These are phyloP conservation scores for Cladosporium cucumerinum DNA, from an alignment of 2,329 filamentous ascomycete species.

Conservation along the genomic window DNA sequence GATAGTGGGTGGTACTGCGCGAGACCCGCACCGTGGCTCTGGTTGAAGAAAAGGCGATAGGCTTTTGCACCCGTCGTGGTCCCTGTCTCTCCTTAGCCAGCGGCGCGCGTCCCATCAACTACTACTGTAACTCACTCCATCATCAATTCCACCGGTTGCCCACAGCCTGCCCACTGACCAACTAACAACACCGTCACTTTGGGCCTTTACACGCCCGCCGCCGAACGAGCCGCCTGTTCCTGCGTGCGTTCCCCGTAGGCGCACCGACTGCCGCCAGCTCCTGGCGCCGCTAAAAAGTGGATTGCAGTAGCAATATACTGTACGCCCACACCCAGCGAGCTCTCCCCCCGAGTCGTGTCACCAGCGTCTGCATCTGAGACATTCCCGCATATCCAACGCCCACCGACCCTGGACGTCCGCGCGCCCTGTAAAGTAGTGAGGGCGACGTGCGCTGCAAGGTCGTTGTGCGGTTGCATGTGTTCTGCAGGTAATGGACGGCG, in stretches of 20 bases:
- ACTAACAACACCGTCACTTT: background rate
- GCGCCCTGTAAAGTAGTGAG: background rate
- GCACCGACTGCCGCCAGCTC: conserved; percentile 6
- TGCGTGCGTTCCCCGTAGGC: conserved; percentile 6
- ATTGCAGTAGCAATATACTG: too few relatives aligned
- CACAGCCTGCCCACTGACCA: background rate
- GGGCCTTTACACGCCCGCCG: background rate
- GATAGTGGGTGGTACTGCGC: background rate
- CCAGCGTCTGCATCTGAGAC: background rate
- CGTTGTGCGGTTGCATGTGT: background rate
- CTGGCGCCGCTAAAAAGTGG: background rate
- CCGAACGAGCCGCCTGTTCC: conserved; percentile 11
- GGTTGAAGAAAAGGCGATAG: background rate
- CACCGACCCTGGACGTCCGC: background rate
- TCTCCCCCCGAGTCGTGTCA: background rate
- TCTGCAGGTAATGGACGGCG: background rate
- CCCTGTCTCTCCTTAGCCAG: background rate
- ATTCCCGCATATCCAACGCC: conserved; percentile 1
- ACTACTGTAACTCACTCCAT: too few relatives aligned
- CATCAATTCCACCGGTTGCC: background rate
- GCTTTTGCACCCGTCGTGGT: background rate
- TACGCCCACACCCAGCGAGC: background rate
- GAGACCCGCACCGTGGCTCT: background rate
- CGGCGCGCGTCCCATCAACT: background rate
- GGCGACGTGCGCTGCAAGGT: background rate